Evolutionary conservation across 1,284 basidiomycete genomes (phyloP).

Genomic region (Paramarasmius palmivorus): DNA sequence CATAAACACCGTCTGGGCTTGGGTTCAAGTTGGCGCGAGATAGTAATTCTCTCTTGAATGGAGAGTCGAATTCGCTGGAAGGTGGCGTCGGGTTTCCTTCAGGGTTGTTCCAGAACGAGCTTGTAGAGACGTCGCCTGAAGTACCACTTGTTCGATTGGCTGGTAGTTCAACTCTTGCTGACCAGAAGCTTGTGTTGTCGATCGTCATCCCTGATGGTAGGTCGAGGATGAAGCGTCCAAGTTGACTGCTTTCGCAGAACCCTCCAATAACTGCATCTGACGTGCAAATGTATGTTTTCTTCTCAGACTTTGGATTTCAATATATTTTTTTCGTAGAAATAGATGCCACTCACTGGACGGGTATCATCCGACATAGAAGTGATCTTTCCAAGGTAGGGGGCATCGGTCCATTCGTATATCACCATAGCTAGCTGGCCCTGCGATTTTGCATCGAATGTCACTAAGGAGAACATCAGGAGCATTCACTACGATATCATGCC

Average conservation of each 20-base stretch:
- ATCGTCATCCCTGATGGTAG: slow-evolving; percentile 60
- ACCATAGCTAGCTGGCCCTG: slow-evolving; percentile 92
- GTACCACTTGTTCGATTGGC: slow-evolving; percentile 27
- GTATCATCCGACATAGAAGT: slow-evolving; percentile 58
- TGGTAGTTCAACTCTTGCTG: slow-evolving; percentile 63
- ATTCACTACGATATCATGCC: slow-evolving; percentile 1
- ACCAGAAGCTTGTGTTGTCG: slow-evolving; percentile 80
- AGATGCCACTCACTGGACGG: slow-evolving; percentile 59
- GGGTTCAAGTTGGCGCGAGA: slow-evolving; percentile 35
- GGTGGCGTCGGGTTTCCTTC: slow-evolving; percentile 57
- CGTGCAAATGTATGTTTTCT: slow-evolving; percentile 95
- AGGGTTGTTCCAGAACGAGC: slow-evolving; percentile 59
- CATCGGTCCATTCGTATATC: slow-evolving; percentile 94
- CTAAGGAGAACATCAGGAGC: slow-evolving; percentile 39
- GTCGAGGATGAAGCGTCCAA: slow-evolving; percentile 86
- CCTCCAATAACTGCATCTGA: slow-evolving; percentile 68
- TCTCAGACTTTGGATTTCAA: slow-evolving; percentile 28
- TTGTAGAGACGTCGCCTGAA: slow-evolving; percentile 19
- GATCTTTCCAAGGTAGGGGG: slow-evolving; percentile 77
- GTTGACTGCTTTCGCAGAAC: slow-evolving; percentile 66
- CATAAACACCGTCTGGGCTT: slow-evolving; percentile 47
- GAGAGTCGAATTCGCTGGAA: slow-evolving; percentile 44
- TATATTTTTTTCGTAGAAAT: not conserved
- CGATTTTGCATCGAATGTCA: slow-evolving; percentile 80
- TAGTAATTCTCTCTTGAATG: slow-evolving; percentile 32